Conservation (phyloP, 768 basidiomycete genomes). For the Collybiopsis confluens region DNA sequence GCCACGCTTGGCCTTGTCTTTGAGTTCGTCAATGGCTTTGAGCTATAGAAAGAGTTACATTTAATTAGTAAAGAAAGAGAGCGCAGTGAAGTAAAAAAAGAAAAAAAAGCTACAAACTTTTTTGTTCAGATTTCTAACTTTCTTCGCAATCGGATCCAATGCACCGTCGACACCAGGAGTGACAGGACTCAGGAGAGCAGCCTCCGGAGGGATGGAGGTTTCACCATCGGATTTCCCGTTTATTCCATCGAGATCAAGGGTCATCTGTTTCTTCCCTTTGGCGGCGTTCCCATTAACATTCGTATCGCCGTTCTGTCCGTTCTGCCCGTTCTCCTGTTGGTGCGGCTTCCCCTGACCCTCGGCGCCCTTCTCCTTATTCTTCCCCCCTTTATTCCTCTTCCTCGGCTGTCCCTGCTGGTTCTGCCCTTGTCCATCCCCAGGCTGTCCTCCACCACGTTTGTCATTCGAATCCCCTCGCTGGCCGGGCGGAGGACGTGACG, state of each 20-base stretch:
- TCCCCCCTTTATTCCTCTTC: slow-evolving; percentile 29
- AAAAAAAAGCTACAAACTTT: slow-evolving; percentile 59
- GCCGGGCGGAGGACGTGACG: slow-evolving; percentile 8
- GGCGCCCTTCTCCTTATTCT: slow-evolving; percentile 24
- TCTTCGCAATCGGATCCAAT: slow-evolving; percentile 86
- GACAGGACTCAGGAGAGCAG: slow-evolving; percentile 33
- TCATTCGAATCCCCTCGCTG: slow-evolving; percentile 13
- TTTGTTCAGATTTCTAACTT: slow-evolving; percentile 91
- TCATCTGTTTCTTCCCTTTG: slow-evolving; percentile 9
- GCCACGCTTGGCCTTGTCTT: slow-evolving; percentile 85
- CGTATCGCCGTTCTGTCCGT: slow-evolving; percentile 30
- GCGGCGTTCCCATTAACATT: slow-evolving; percentile 13
- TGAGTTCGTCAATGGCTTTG: slow-evolving; percentile 98
- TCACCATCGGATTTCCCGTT: slow-evolving; percentile 11
- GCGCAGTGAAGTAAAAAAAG: neutral
- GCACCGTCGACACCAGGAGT: slow-evolving; percentile 52
- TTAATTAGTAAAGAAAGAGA: neutral
- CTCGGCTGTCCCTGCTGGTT: slow-evolving; percentile 9
- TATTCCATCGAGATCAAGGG: neutral
- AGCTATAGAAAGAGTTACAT: slow-evolving; percentile 66
- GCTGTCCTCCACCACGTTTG: slow-evolving; percentile 8
- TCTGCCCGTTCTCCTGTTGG: slow-evolving; percentile 22
- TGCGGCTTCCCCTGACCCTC: slow-evolving; percentile 28
- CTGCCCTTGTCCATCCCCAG: slow-evolving; percentile 16
- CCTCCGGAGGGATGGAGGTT: slow-evolving; percentile 10